Conservation (phyloP, 257 asterid genomes). For the Solanum tarapatanum region DNA sequence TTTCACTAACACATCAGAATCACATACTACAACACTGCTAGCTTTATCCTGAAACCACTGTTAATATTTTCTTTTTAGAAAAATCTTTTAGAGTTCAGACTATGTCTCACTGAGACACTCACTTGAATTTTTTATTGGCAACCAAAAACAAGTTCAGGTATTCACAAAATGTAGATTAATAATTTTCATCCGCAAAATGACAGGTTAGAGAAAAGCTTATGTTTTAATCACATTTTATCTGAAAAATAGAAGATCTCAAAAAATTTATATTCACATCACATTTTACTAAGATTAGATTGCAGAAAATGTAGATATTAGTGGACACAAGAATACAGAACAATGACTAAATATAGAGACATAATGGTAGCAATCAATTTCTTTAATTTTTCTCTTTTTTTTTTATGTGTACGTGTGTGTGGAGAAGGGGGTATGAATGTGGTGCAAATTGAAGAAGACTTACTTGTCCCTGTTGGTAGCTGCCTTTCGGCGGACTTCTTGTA, state of each 20-base stretch:
- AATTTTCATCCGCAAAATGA: background rate
- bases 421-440: background rate
- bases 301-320: background rate
- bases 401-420: too few relatives aligned
- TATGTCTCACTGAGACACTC: too few relatives aligned
- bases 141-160: background rate
- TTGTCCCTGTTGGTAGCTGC: constrained; percentile 87
- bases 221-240: background rate
- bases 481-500: constrained; percentile 88
- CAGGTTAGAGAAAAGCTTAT: background rate
- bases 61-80: background rate
- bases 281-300: background rate
- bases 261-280: background rate
- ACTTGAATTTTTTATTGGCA: background rate
- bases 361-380: background rate
- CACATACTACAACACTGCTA: background rate
- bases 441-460: constrained; percentile 31
- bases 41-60: background rate
- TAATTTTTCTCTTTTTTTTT: background rate
- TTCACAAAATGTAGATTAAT: background rate
- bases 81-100: background rate
- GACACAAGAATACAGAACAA: background rate
- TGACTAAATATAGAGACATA: background rate
- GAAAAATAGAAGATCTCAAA: background rate
- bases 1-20: background rate